phyloP scores from a whole-genome alignment of 495 filamentous ascomycete genomes.

The Cryomyces minteri region DNA sequence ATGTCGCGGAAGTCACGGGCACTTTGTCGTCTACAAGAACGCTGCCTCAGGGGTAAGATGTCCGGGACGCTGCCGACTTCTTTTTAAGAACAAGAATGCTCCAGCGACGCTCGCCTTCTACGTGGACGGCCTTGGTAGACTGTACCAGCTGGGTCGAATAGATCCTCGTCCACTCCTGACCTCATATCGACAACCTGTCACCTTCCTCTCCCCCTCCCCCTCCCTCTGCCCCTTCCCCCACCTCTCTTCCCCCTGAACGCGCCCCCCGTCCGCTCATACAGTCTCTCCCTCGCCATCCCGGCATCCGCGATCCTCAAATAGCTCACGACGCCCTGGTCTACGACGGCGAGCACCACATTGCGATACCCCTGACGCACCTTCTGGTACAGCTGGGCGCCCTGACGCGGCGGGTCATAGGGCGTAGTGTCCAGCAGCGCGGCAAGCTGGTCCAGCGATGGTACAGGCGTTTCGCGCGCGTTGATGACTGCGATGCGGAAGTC shows the following conservation, averaged over 20 bases:
- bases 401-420: slow-evolving; percentile 40
- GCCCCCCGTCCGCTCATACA: slow-evolving; percentile 35
- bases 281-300: slow-evolving; percentile 50
- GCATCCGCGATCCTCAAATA: slow-evolving; percentile 66
- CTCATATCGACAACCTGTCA: not conserved
- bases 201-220: slow-evolving; percentile 20
- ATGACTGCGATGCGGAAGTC: slow-evolving; percentile 73
- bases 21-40: no score
- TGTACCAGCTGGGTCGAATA: no score
- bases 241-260: slow-evolving; percentile 22
- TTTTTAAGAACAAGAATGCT: no score
- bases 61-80: no score
- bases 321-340: slow-evolving; percentile 79
- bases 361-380: slow-evolving; percentile 62
- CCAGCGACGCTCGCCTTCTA: no score
- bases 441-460: slow-evolving; percentile 59
- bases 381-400: slow-evolving; percentile 11
- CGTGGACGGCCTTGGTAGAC: no score
- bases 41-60: no score
- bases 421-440: slow-evolving; percentile 46
- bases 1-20: no score
- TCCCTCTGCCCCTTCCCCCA: slow-evolving; percentile 24
- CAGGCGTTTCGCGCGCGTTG: slow-evolving; percentile 45
- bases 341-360: slow-evolving; percentile 69
- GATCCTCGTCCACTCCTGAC: no score